Conservation (phyloP, 2,329 filamentous ascomycete species). For the Clarireedia hainanense region DNA sequence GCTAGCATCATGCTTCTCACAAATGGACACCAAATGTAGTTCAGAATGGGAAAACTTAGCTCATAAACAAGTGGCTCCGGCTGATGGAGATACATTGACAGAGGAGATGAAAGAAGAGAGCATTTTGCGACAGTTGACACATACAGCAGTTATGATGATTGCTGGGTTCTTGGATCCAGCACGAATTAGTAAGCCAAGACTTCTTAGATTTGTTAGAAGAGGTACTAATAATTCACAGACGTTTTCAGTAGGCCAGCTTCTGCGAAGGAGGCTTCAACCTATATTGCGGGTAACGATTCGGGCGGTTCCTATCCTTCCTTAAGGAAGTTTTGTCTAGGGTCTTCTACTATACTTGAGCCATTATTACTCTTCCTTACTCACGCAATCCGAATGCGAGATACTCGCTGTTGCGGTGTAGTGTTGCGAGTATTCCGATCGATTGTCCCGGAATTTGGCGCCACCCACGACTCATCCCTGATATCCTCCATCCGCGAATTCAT, state of each 20-base stretch:
- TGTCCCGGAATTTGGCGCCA: conserved; percentile 65
- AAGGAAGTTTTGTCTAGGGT: conserved; percentile 74
- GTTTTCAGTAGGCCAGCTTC: conserved; percentile 3
- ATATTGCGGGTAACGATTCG: conserved; percentile 10
- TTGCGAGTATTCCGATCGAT: conserved; percentile 81
- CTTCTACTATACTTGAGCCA: conserved; percentile 73
- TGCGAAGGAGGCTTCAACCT: conserved; percentile 26
- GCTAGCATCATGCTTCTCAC: conserved; percentile 71
- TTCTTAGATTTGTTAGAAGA: background rate
- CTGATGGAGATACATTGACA: conserved; percentile 69
- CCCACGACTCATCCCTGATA: conserved; percentile 38
- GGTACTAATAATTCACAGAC: conserved; percentile 14
- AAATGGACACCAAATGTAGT: conserved; percentile 81
- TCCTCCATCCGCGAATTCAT: conserved; percentile 81
- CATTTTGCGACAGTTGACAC: conserved; percentile 85
- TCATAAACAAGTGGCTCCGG: conserved; percentile 50
- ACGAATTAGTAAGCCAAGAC: conserved; percentile 47
- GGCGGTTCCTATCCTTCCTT: conserved; percentile 45
- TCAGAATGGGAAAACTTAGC: conserved; percentile 78
- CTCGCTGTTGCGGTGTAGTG: conserved; percentile 77
- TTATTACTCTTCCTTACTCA: conserved; percentile 89
- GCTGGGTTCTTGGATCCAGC: conserved; percentile 78
- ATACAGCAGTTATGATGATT: conserved; percentile 86
- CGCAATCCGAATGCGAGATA: conserved; percentile 82
- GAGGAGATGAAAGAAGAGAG: conserved; percentile 99